Evolutionary conservation across 148 eudicot species (phyloP), one percentile per base, ranked within the genome.

Genomic region (Camellia granthamiana): DNA sequence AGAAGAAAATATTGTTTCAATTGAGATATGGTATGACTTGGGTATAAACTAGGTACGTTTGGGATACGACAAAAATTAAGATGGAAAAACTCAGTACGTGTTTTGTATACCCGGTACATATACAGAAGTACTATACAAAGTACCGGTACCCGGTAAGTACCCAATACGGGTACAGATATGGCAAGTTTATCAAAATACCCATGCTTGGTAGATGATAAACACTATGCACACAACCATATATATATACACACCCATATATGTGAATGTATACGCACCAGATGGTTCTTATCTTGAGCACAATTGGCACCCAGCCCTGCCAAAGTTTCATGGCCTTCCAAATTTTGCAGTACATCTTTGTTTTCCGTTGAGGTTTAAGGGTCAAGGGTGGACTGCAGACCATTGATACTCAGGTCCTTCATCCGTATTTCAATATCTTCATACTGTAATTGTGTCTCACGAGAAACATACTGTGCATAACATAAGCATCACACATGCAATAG

Each of bases 381-480:
- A 47, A 60, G 41, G 51, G 41, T 19, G 58, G 61, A 10, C 73
- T 77, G 75, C n/a, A 60, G 30, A 69, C 77, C n/a, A 12, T 47
- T 23, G 30, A 73, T 43, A 56, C 54, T 43, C 18, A 41, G 59
- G 58, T 83, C 80, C 66, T 73, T 78, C 81, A 69, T 61, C 51
- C 61, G 69, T 68, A 73, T 56, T 58, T 85, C 86, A 68, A 76
- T 75, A 76, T 85, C 83, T 51, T 74, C 82, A 5, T 69, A 49
- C 52, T 21, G 63, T 0, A 79, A 58, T 60, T 78, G 51, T 47
- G 64, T 76, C 77, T 81, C 77, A 43, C 63, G 75, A 77, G 84
- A 85, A 60, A 77, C 76, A 54, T 65, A 76, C 88, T 87, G 81
- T 72, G 77, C 64, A 78, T 5, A 67, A 30, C 15, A 78, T 42